phyloP scores from a whole-genome alignment of 768 basidiomycete genomes.

The Suillus alpinus region DNA sequence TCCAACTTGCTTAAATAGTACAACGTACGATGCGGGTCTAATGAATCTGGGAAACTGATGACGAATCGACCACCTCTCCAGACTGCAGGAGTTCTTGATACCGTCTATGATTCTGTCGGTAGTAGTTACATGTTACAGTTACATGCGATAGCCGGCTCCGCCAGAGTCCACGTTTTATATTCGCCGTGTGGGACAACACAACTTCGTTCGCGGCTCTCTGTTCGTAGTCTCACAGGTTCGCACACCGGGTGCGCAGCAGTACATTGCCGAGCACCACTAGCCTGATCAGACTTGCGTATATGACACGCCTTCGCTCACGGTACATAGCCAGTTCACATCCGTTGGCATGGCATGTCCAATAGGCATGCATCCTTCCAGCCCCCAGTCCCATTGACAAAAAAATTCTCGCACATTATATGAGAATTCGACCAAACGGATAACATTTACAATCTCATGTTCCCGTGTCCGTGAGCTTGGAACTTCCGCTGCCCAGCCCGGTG shows the following conservation, averaged over 20 bases:
- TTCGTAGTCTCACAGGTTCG: neutral
- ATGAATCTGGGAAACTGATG: neutral
- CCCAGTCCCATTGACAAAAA: neutral
- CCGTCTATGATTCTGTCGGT: neutral
- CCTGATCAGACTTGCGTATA: neutral
- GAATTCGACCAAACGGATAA: neutral
- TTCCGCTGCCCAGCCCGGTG: neutral
- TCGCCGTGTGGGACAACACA: neutral
- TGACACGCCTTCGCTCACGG: slow-evolving; percentile 5
- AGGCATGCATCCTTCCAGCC: neutral
- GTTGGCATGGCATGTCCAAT: slow-evolving; percentile 7
- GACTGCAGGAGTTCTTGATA: neutral
- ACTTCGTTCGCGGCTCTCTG: neutral
- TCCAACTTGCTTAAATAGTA: neutral
- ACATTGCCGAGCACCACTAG: neutral
- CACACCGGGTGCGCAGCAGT: neutral
- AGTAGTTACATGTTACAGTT: neutral
- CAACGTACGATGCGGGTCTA: neutral
- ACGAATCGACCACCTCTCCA: neutral
- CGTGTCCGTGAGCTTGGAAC: slow-evolving; percentile 8
- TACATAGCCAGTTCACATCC: slow-evolving; percentile 4
- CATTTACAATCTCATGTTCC: slow-evolving; percentile 7
- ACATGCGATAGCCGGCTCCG: neutral
- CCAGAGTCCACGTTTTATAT: neutral
- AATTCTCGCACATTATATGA: slow-evolving; percentile 12